Percentiles rank a stretch among this genome's conserved stretches.
Evolutionary conservation across 2,329 filamentous ascomycete species (phyloP).

Genomic region (Sclerotinia spermophila): DNA sequence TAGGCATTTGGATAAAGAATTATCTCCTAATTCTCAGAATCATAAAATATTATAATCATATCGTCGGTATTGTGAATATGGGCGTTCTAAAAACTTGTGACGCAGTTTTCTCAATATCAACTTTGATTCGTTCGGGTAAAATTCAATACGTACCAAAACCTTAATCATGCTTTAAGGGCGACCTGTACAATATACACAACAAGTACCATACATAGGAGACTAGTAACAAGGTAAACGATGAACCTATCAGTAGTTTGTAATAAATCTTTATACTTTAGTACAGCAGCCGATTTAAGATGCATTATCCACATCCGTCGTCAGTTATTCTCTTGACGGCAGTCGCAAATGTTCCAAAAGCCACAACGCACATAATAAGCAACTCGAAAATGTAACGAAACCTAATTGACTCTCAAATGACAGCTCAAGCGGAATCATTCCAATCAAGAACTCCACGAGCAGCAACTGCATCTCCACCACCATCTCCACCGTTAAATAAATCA

Average conservation of each 20-base stretch:
- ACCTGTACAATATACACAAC: too few species aligned
- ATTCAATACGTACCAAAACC: too few species aligned
- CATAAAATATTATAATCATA: too few species aligned
- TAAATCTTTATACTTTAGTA: not conserved
- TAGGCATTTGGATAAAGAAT: too few species aligned
- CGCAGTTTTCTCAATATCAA: too few species aligned
- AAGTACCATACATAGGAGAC: too few species aligned
- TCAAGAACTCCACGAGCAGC: not conserved
- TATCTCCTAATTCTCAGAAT: too few species aligned
- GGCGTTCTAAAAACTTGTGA: too few species aligned
- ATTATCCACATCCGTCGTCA: not conserved
- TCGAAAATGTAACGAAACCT: not conserved
- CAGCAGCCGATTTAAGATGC: not conserved
- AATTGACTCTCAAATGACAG: not conserved
- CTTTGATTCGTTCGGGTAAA: too few species aligned
- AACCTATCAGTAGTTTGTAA: not conserved
- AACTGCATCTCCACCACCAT: not conserved
- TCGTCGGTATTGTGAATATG: too few species aligned
- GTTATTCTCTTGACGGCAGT: not conserved
- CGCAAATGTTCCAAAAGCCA: not conserved
- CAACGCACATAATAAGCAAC: not conserved
- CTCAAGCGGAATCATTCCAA: not conserved
- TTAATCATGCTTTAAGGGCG: too few species aligned
- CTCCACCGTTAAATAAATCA: not conserved
- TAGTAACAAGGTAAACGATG: too few species aligned